A percentile compares a stretch with the other conserved stretches of the same genome.
phyloP scores from a whole-genome alignment of 225 moss, liverwort and hornwort genomes.

The Asterella californica region DNA sequence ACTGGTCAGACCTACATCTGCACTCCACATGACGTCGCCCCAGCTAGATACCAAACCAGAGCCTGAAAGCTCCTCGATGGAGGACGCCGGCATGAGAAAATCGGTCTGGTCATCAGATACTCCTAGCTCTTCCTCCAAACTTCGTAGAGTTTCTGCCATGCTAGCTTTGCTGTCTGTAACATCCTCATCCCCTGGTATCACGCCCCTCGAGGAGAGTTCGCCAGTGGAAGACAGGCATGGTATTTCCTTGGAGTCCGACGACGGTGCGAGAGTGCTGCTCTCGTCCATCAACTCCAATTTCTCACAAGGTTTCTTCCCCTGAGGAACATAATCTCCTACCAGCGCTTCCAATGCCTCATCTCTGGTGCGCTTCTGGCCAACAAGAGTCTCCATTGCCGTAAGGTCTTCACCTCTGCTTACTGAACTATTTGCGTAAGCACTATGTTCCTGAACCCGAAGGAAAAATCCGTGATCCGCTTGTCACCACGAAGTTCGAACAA shows the following conservation, averaged over 20 bases:
- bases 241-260: background rate
- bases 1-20: background rate
- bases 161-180: constrained; percentile 2
- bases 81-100: constrained; percentile 6
- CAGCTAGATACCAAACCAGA: constrained; percentile 16
- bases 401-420: background rate
- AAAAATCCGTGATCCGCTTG: background rate
- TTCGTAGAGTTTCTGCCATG: constrained; percentile 25
- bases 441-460: background rate
- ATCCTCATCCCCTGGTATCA: background rate
- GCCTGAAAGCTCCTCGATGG: constrained; percentile 13
- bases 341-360: constrained; percentile 10
- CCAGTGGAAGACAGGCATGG: constrained; percentile 8
- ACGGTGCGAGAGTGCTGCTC: background rate
- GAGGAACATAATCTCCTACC: background rate
- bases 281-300: background rate
- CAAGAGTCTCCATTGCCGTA: constrained; percentile 18
- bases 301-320: constrained; percentile 29
- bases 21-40: constrained; percentile 31
- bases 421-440: background rate
- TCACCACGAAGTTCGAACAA: background rate
- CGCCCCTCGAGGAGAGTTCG: background rate
- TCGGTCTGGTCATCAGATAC: constrained; percentile 20
- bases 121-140: constrained; percentile 31
- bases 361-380: constrained; percentile 23